Evolutionary conservation across 2,329 filamentous ascomycete genomes (phyloP), one percentile per base, ranked within the genome.

Genomic region (Pseudogymnoascus sp.): DNA sequence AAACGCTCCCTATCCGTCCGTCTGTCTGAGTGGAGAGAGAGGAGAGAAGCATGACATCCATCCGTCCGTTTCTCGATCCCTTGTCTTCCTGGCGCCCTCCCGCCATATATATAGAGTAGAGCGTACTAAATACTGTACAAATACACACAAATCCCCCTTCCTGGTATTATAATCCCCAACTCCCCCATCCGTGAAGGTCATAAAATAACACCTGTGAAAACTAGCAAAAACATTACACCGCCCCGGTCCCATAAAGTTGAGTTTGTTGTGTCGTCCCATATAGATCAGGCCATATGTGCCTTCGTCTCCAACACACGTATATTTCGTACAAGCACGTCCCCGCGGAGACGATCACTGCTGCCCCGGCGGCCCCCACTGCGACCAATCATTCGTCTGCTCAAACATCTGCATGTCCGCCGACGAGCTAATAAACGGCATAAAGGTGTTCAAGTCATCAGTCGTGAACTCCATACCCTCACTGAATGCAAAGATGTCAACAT

Each of bases 381-480:
- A 5, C 51, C 51, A 57, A 8, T 34, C 11, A 14, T 34, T 5
- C 4, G 28, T 13, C n/a, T 57, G n/a, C 6, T 34, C 10, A 34
- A 34, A 57, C 16, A 34, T 21, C 8, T 57, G 28, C 51, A 34
- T 57, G 16, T 34, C 51, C 16, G 28, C 2, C 16, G 51, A 21
- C 2, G 51, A 13, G 28, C 16, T 11, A 1, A 57, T 57, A 34
- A 19, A 57, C 28, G 51, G 51, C 51, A 57, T 19, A 19, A 57
- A 57, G 11, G n/a, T 57, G 6, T 34, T 57, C 28, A 57, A 4
- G 16, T 57, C 51, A 11, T 57, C 51, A 19, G 25, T 57, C 16
- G 51, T 57, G 10, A 57, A 57, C 51, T 61, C 60, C 60, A 61
- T 61, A 1, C 60, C 60, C 60, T 61, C 60, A 14, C 36, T 41